Base-by-base conservation (phyloP, 768 basidiomycete species). In the Peribolospora baueri region DNA sequence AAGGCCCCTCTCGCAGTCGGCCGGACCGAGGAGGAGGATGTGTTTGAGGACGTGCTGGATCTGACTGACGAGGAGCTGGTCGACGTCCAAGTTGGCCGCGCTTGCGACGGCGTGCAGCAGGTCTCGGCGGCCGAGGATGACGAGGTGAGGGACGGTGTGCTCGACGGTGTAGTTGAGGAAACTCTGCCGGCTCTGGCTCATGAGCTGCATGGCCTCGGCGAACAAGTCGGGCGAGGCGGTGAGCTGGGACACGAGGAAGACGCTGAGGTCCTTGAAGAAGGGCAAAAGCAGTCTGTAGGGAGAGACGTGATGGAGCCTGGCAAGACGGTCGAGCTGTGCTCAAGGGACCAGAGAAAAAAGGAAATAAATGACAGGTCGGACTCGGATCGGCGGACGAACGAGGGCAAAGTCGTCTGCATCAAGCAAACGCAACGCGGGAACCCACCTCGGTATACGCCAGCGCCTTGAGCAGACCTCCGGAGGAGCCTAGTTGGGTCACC, bases 271-370 rank as follows among this genome's bases (percentile, higher is more conserved):
- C 40, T 76, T 72, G 56, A 85, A 70, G 64, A 80, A 79, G 2
- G 84, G 85, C 5, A 75, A 73, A 10, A 84, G 64, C 48, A 88
- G 71, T 10, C 72, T 72, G 62, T 84, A 83, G 0, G 77, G 73
- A 0, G 70, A 67, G 63, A 81, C 81, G 41, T 75, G 72, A 59
- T 77, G 73, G 53, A 72, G 65, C 54, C 74, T 77, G 36, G 78
- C 72, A 13, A 84, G 62, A 0, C 71, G 70, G 10, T 73, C 64
- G 37, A 86, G 70, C 83, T 87, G 57, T 38, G 4, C 4, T 7
- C 7, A 25, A 25, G 39, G 5, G 7, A 40, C 37, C 13, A 11
- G 11, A 37, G 3, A 25, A 38, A 43, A 48, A 48, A 38, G 4
- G 9, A 39, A 14, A 11, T 46, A 54, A 7, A 48, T 52, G 51